Evolutionary conservation across 306 rosid genomes (phyloP), one percentile per base, ranked within the genome.

Genomic region (Hippophae tibetana): DNA sequence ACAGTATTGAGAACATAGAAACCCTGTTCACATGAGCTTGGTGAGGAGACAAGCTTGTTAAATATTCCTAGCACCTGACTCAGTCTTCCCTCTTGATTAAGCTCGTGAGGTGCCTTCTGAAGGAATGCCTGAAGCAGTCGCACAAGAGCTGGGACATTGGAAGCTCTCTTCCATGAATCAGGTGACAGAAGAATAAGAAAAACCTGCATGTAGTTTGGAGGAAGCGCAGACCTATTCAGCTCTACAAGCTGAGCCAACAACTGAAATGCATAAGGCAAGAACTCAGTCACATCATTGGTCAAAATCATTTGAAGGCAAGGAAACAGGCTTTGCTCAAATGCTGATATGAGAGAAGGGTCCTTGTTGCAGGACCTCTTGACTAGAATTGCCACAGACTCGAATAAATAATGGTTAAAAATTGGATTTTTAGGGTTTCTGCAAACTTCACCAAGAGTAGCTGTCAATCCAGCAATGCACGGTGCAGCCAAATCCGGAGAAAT

Each of bases 81-180:
- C 79, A 92, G 68, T 54, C 87, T 83, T 61, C 84, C 95, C 77
- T 77, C 96, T 80, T 80, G 92, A 64, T 65, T 78, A 66, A 92
- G 83, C 78, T 92, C 93, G 59, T 73, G 70, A 0, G 99, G 95
- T 66, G 87, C 95, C 84, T 85, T 92, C 69, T 92, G 95, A 77
- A 92, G 96, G 82, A 92, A 88, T 52, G 99, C 99, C 81, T 84
- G 99, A 65, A 92, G 95, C 54, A 92, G 74, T 57, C 96, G 96
- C 65, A 92, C 99, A 63, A 92, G 96, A 13, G 99, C 99, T 41
- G 99, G 99, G 56, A 92, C 96, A 72, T 78, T 92, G 49, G 99
- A 69, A 61, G 86, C 61, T 70, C 82, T 85, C 75, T 76, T 84
- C 99, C 99, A 92, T 14, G 83, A 75, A 6, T 88, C 96, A 44